Evolutionary conservation across 768 basidiomycete species (phyloP).

Genomic region (Lactarius evosmus): DNA sequence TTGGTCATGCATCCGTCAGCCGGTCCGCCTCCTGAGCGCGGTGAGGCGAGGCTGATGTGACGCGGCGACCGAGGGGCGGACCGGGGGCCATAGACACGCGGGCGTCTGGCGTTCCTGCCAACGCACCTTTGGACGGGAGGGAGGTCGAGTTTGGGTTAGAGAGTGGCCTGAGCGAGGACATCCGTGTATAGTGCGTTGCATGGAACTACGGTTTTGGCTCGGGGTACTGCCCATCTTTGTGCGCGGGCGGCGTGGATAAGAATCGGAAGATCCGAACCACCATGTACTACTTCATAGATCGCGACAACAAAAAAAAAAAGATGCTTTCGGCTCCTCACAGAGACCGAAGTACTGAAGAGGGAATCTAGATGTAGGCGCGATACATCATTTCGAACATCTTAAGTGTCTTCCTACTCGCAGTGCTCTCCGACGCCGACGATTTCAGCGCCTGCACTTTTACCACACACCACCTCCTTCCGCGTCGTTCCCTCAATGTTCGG

Average conservation of each 20-base stretch:
- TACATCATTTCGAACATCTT: conserved; percentile 91
- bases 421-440: conserved; percentile 94
- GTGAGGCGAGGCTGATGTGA: conserved; percentile 65
- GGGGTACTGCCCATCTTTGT: too few species aligned
- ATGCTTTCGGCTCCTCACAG: too few species aligned
- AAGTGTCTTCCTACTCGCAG: conserved; percentile 91
- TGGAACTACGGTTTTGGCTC: too few species aligned
- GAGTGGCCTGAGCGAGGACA: conserved; percentile 65
- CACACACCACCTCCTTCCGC: conserved; percentile 93
- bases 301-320: too few species aligned
- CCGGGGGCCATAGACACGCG: conserved; percentile 71
- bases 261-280: too few species aligned
- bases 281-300: too few species aligned
- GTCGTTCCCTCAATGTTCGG: conserved; percentile 87
- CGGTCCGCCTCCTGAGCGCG: conserved; percentile 60
- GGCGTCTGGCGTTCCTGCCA: conserved; percentile 52
- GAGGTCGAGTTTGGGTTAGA: conserved; percentile 70
- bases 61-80: conserved; percentile 42
- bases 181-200: too few species aligned
- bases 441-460: conserved; percentile 89
- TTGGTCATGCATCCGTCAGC: conserved; percentile 73
- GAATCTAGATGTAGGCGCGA: too few species aligned
- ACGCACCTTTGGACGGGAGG: conserved; percentile 64
- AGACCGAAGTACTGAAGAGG: too few species aligned
- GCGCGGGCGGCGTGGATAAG: too few species aligned